Percentiles rank a stretch among this genome's conserved stretches.
These are phyloP conservation scores for Phaeosphaeria sp. DNA, from an alignment of 2,329 filamentous ascomycete species.

Conservation along the genomic window DNA sequence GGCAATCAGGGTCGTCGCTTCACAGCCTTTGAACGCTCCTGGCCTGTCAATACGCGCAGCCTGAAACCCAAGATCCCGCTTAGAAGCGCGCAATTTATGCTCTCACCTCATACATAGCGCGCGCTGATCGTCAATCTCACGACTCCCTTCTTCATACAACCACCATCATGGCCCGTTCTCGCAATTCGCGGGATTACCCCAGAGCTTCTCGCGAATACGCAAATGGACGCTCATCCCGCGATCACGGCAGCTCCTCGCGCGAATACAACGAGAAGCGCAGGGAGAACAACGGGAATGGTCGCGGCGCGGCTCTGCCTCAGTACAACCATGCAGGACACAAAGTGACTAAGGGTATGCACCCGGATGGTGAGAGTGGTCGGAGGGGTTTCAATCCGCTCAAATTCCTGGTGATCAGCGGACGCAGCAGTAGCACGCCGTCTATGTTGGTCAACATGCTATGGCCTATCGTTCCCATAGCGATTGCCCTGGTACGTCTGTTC, in stretches of 20 bases:
- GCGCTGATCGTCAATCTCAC: constrained; percentile 6
- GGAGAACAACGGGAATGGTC: too few species aligned
- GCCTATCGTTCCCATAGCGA: constrained; percentile 76
- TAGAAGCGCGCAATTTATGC: constrained; percentile 8
- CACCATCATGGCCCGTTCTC: constrained; percentile 25
- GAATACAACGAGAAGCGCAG: constrained; percentile 38
- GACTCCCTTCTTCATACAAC: constrained; percentile 1
- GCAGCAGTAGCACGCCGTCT: constrained; percentile 69
- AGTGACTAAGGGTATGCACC: constrained; percentile 52
- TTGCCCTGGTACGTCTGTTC: constrained; percentile 62
- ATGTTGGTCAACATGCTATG: constrained; percentile 73
- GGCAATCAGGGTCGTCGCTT: constrained; percentile 5
- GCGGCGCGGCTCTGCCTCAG: constrained; percentile 35
- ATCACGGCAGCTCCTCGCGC: constrained; percentile 18
- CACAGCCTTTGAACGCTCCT: constrained; percentile 13
- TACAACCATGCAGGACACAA: constrained; percentile 55
- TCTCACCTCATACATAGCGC: constrained; percentile 5
- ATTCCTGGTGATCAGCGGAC: constrained; percentile 69
- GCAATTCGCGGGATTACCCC: constrained; percentile 20
- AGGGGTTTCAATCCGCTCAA: constrained; percentile 68
- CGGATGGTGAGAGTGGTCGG: constrained; percentile 72
- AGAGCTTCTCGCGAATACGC: constrained; percentile 18
- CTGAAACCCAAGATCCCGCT: constrained; percentile 18
- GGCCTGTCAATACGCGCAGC: constrained; percentile 13
- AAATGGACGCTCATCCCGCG: constrained; percentile 20